Evolutionary conservation across 768 basidiomycete genomes (phyloP).

Genomic region (Suillus ampliporus): DNA sequence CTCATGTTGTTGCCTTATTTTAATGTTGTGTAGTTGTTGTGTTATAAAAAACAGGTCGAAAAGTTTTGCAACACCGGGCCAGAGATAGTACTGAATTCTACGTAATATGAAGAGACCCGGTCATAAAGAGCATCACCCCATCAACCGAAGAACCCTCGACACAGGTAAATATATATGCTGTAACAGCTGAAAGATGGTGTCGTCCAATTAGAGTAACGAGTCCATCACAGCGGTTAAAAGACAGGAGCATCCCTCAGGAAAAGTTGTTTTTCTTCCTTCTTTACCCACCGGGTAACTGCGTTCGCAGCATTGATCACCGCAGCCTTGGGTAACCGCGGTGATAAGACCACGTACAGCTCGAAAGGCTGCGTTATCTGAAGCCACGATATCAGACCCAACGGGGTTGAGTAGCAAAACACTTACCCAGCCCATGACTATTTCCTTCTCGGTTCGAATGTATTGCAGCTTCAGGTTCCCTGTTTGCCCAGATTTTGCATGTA

Average conservation of each 20-base stretch:
- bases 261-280: conserved; percentile 80
- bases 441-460: conserved; percentile 83
- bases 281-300: conserved; percentile 87
- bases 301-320: conserved; percentile 90
- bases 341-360: conserved; percentile 86
- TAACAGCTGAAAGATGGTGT: neutral
- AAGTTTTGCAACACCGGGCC: too few species aligned
- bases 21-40: too few species aligned
- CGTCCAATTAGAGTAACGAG: too few species aligned
- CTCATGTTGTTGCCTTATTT: too few species aligned
- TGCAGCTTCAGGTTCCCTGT: conserved; percentile 82
- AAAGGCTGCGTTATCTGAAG: conserved; percentile 89
- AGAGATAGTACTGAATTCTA: too few species aligned
- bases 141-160: neutral
- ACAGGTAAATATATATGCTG: neutral
- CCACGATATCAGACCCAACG: neutral
- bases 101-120: neutral
- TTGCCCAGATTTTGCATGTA: conserved; percentile 90
- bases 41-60: too few species aligned
- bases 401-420: conserved; percentile 29
- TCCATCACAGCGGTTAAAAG: conserved; percentile 52
- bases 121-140: neutral
- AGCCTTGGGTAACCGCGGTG: conserved; percentile 85
- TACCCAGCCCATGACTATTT: conserved; percentile 96
- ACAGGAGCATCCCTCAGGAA: conserved; percentile 92